Percentiles rank a stretch among this genome's conserved stretches.
phyloP scores from a whole-genome alignment of 2,329 filamentous ascomycete species.

The Mycocentrospora acerina region DNA sequence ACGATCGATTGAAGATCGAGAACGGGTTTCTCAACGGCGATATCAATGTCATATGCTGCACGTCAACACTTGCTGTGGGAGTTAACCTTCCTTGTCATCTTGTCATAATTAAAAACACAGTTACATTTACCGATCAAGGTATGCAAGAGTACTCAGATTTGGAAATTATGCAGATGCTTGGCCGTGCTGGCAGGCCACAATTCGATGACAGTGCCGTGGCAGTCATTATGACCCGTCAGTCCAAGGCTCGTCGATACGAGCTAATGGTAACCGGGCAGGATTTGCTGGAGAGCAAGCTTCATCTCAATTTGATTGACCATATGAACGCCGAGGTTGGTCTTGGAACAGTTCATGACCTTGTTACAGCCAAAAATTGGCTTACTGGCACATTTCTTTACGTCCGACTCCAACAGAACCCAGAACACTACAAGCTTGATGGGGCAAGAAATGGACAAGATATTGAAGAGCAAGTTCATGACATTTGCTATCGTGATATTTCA shows the following conservation, averaged over 20 bases:
- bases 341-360: conserved; percentile 66
- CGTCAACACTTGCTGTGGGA: conserved; percentile 79
- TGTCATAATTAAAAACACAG: conserved; percentile 80
- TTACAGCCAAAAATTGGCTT: conserved; percentile 73
- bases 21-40: conserved; percentile 67
- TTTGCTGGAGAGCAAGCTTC: conserved; percentile 73
- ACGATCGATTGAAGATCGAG: conserved; percentile 68
- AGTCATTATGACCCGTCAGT: conserved; percentile 74
- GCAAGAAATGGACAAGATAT: conserved; percentile 52
- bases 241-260: conserved; percentile 67
- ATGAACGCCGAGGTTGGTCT: conserved; percentile 82
- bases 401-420: conserved; percentile 69
- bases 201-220: conserved; percentile 76
- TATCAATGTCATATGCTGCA: conserved; percentile 82
- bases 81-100: conserved; percentile 83
- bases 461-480: conserved; percentile 67
- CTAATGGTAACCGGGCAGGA: conserved; percentile 73
- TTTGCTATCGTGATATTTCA: conserved; percentile 69
- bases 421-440: conserved; percentile 67
- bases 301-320: conserved; percentile 78
- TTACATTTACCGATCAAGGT: conserved; percentile 57
- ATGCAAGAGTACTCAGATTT: conserved; percentile 75
- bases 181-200: conserved; percentile 78
- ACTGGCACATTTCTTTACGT: conserved; percentile 76
- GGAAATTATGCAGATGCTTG: conserved; percentile 89